phyloP scores from a whole-genome alignment of 768 basidiomycete species.

The Mycena venus region DNA sequence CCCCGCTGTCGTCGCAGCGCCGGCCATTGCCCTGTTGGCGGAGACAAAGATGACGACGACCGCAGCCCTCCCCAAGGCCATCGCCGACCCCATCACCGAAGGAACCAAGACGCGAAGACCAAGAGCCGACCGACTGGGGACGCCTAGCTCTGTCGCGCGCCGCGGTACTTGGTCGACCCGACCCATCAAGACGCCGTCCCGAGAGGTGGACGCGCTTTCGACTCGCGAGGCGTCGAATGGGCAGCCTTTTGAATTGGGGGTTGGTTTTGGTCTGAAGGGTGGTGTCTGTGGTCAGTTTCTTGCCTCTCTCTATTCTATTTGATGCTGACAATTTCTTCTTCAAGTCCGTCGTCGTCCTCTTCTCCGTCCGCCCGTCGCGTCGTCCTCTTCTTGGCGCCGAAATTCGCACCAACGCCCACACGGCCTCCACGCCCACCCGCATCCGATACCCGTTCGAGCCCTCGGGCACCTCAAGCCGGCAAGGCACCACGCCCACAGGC shows the following conservation, averaged over 20 bases:
- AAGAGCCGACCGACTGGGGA: conserved; percentile 10
- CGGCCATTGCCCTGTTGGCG: not conserved
- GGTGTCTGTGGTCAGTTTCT: not conserved
- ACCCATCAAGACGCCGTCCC: conserved; percentile 5
- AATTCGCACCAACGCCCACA: not conserved
- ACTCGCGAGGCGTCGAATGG: conserved; percentile 18
- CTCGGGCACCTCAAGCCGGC: too few species aligned
- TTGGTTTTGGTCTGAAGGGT: not conserved
- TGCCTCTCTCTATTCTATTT: not conserved
- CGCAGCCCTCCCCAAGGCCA: not conserved
- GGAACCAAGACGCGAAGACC: conserved; percentile 9
- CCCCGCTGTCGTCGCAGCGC: not conserved
- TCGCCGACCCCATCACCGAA: not conserved
- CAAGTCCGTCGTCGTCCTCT: not conserved
- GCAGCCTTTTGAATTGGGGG: not conserved
- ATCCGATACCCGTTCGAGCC: too few species aligned
- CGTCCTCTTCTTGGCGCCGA: not conserved
- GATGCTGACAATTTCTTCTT: not conserved
- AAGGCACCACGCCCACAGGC: too few species aligned
- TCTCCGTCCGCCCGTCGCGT: not conserved
- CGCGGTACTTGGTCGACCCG: conserved; percentile 17
- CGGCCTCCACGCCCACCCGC: not conserved
- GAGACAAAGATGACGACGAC: not conserved
- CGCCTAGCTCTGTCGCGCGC: conserved; percentile 6
- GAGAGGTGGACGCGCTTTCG: conserved; percentile 18